Evolutionary conservation across 1,284 basidiomycete species (phyloP).

Genomic region (Papiliotrema terrestris): DNA sequence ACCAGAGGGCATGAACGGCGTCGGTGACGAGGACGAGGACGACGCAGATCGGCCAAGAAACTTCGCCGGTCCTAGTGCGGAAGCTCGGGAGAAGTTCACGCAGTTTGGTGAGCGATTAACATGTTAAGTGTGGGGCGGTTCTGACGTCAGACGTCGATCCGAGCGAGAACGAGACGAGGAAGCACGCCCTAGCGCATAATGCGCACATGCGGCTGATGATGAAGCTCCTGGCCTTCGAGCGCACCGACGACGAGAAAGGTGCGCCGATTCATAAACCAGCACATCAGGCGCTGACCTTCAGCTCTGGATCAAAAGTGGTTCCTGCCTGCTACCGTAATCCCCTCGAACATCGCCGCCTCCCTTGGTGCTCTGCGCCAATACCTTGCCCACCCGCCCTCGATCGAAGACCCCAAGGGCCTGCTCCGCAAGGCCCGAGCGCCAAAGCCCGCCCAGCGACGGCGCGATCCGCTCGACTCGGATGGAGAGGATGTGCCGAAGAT

Average conservation of each 20-base stretch:
- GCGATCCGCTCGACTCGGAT: conserved; percentile 25
- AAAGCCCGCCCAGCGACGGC: conserved; percentile 57
- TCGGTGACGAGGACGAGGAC: conserved; percentile 54
- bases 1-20: conserved; percentile 28
- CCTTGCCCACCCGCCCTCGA: conserved; percentile 21
- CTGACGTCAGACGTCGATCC: conserved; percentile 59
- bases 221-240: conserved; percentile 39
- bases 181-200: conserved; percentile 70
- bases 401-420: conserved; percentile 34
- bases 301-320: conserved; percentile 26
- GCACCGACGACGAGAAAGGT: conserved; percentile 18
- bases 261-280: too few relatives aligned
- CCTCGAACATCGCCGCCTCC: conserved; percentile 24
- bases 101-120: conserved; percentile 69
- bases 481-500: conserved; percentile 12
- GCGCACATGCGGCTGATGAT: conserved; percentile 77
- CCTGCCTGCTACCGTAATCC: conserved; percentile 28
- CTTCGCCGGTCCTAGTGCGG: conserved; percentile 58
- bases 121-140: too few relatives aligned
- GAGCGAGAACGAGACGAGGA: conserved; percentile 66
- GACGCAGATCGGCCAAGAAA: conserved; percentile 44
- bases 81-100: conserved; percentile 66
- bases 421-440: conserved; percentile 56
- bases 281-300: too few relatives aligned
- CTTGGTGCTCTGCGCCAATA: conserved; percentile 36